Evolutionary conservation across 2,329 filamentous ascomycete species (phyloP), one percentile per base, ranked within the genome.

Genomic region (Penicillium sp.): DNA sequence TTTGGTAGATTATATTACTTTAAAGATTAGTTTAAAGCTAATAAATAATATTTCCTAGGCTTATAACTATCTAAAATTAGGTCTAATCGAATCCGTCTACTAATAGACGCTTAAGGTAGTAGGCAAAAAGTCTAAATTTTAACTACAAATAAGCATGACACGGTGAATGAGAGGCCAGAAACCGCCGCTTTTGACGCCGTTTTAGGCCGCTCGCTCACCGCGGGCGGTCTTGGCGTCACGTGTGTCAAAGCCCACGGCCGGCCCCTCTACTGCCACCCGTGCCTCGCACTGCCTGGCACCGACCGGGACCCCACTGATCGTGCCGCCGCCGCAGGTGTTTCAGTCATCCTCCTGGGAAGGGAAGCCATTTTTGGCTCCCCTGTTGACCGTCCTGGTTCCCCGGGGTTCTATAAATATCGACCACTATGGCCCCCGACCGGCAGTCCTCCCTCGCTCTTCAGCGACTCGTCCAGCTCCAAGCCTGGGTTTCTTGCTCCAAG

Each of bases 111-210:
- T n/a, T n/a, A n/a, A n/a, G n/a, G n/a, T n/a, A n/a, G n/a, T n/a
- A n/a, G n/a, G n/a, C n/a, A n/a, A n/a, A n/a, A n/a, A n/a, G n/a
- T n/a, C n/a, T n/a, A n/a, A n/a, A n/a, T n/a, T n/a, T n/a, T n/a
- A n/a, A 43, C 41, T 39, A n/a, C 27, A 36, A 30, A 30, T 38
- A 41, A 31, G 15, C 15, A 41, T 47, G 47, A 42, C 20, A 50
- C 37, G 41, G 46, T 48, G 37, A 49, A 32, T 39, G 16, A 35
- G 37, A 41, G 44, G 47, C 42, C 42, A 45, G 42, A 45, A 47
- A 47, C 27, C 39, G 47, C 47, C 18, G 32, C 41, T 30, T 47
- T 37, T 34, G 44, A 41, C 35, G 41, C 46, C 39, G 46, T 42
- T 45, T 47, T 50, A 45, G 22, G 44, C 18, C 18, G 18, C 18